Base-by-base conservation (phyloP, 2,329 filamentous ascomycete species). In the Emericellopsis cladophorae region DNA sequence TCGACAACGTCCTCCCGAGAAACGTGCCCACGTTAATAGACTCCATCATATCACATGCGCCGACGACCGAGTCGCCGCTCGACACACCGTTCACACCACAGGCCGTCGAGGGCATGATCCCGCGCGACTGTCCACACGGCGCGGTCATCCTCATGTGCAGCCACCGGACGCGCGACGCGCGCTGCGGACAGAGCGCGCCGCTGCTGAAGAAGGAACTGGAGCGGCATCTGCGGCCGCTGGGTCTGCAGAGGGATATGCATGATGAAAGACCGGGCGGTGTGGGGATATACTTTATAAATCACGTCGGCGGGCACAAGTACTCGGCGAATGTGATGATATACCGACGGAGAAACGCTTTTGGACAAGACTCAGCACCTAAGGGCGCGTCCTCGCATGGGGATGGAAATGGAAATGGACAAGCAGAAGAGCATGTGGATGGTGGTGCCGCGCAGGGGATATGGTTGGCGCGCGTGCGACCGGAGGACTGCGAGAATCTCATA, bases 271-370 rank as follows among this genome's bases (percentile, higher is more conserved):
- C 89, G 0, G 90, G 90, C 10, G 92, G 92, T 11, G 90, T 95
- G 6, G 90, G 87, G 1, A 85, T 98, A 48, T 95, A 95, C 64
- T 96, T 95, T 57, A 93, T 96, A 55, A 90, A 80, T 49, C 92
- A 98, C 55, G 88, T 95, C 3, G 92, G 92, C 23, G 92, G 92
- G 0, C 92, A 98, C 67, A 95, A 95, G 66, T 96, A 94, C 64
- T 80, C 81, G 37, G 92, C 92, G 23, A 98, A 98, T 53, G 78
- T 96, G 51, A 84, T 98, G 67, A 70, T 98, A 2, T 96, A 98
- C 59, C 75, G 92, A 9, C 72, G 73, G 41, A 68, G 66, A 7
- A 67, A 77, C 50, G 67, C 74, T 1, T 78, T 76, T 52, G 73
- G 72, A 0, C 50, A 73, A 34, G 73, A 76, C 42, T 62, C 62